Percentiles rank a stretch among this genome's conserved stretches.
These are phyloP conservation scores for Ophiostoma ips DNA, from an alignment of 2,329 filamentous ascomycete species.

Conservation along the genomic window DNA sequence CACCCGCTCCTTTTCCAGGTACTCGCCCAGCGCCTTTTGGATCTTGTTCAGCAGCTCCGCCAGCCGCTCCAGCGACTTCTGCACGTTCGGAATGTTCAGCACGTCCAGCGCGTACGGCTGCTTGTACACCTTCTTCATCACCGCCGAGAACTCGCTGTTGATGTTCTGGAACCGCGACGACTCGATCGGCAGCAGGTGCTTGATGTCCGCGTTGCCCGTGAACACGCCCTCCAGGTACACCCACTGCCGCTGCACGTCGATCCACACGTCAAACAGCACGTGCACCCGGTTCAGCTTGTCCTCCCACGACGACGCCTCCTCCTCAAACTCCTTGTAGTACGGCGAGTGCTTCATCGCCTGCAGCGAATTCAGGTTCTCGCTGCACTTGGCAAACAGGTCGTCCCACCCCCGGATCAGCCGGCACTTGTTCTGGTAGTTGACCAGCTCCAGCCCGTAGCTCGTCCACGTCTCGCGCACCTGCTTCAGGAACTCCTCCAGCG, in stretches of 20 bases:
- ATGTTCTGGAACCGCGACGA: conserved; percentile 97
- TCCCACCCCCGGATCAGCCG: conserved; percentile 96
- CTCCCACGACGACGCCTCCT: conserved; percentile 92
- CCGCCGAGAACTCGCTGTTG: conserved; percentile 96
- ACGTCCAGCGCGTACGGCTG: conserved; percentile 93
- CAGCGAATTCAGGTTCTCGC: conserved; percentile 91
- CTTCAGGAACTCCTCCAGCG: conserved; percentile 90
- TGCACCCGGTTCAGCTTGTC: conserved; percentile 96
- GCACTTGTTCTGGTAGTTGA: conserved; percentile 97
- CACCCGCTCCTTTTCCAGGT: conserved; percentile 91
- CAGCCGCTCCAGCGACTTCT: conserved; percentile 87
- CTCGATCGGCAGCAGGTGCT: conserved; percentile 90
- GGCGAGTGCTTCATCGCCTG: conserved; percentile 98
- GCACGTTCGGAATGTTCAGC: conserved; percentile 85
- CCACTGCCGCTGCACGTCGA: conserved; percentile 99
- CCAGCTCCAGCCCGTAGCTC: conserved; percentile 83
- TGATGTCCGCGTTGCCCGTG: conserved; percentile 96
- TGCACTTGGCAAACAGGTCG: conserved; percentile 95
- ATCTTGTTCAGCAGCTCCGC: conserved; percentile 98
- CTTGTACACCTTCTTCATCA: conserved; percentile 99
- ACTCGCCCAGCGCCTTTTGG: conserved; percentile 95
- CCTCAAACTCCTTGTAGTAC: conserved; percentile 98
- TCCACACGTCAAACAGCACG: conserved; percentile 98
- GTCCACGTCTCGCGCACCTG: conserved; percentile 96
- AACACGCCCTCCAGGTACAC: conserved; percentile 99